A percentile compares a stretch with the other conserved stretches of the same genome.
phyloP scores from a whole-genome alignment of 2,329 filamentous ascomycete genomes.

The Sporothrix protearum region DNA sequence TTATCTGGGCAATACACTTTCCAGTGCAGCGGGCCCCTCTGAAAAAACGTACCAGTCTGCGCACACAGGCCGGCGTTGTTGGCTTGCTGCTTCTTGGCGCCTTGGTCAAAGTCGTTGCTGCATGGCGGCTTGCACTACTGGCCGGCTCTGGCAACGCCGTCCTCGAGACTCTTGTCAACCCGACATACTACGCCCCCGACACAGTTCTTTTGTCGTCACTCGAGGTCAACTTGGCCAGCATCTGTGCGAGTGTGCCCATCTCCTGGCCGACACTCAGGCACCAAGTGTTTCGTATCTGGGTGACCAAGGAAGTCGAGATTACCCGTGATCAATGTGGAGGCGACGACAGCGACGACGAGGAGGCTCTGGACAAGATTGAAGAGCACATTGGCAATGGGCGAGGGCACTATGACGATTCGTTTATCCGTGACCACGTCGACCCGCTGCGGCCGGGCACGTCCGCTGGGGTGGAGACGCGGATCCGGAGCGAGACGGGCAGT shows the following conservation, averaged over 20 bases:
- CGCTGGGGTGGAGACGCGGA: constrained; percentile 18
- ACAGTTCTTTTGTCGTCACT: constrained; percentile 31
- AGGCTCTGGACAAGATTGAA: not conserved
- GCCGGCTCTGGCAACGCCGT: constrained; percentile 27
- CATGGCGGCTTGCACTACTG: constrained; percentile 30
- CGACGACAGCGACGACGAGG: not conserved
- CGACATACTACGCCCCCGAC: constrained; percentile 32
- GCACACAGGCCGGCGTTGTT: constrained; percentile 33
- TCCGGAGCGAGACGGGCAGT: constrained; percentile 14
- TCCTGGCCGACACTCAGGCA: constrained; percentile 34
- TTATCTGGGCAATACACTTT: constrained; percentile 31
- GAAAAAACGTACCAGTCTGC: not conserved
- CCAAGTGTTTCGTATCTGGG: constrained; percentile 31
- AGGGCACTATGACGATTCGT: constrained; percentile 26
- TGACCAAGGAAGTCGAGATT: constrained; percentile 27
- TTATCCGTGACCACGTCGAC: constrained; percentile 25
- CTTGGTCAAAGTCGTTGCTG: constrained; percentile 29
- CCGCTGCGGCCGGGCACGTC: constrained; percentile 22
- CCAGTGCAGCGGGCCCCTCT: not conserved
- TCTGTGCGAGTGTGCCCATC: constrained; percentile 29
- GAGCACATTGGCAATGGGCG: not conserved
- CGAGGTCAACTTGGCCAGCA: constrained; percentile 33
- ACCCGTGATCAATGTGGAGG: not conserved
- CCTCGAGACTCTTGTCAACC: constrained; percentile 31
- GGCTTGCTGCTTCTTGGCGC: constrained; percentile 28